These are phyloP conservation scores for Hyaloperonospora brassicae DNA, from an alignment of 352 stramenopile genomes.

Conservation along the genomic window DNA sequence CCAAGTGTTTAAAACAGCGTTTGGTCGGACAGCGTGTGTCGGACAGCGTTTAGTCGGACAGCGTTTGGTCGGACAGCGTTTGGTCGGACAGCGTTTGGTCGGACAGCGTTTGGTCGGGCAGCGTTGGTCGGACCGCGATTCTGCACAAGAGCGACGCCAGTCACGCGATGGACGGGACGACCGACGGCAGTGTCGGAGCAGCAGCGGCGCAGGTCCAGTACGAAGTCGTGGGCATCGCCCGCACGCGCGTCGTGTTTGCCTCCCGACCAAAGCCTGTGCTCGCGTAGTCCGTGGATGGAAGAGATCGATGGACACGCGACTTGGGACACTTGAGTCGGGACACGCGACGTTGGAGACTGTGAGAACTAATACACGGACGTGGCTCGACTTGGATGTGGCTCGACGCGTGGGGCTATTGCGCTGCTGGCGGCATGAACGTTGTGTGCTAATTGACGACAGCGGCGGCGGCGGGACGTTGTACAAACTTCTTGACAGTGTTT, in stretches of 20 bases:
- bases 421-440: not conserved
- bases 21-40: no score
- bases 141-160: slow-evolving; percentile 38
- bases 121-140: slow-evolving; percentile 27
- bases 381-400: not conserved
- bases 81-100: no score
- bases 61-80: no score
- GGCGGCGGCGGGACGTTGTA: slow-evolving; percentile 2
- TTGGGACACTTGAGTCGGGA: not conserved
- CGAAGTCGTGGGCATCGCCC: slow-evolving; percentile 74
- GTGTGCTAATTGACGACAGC: slow-evolving; percentile 1
- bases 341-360: not conserved
- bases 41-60: no score
- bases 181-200: slow-evolving; percentile 2
- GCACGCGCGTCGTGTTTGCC: slow-evolving; percentile 67
- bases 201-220: slow-evolving; percentile 27
- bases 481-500: slow-evolving; percentile 16
- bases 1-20: no score
- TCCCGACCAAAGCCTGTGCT: slow-evolving; percentile 72
- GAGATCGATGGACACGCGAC: not conserved
- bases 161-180: slow-evolving; percentile 1
- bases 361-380: not conserved
- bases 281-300: slow-evolving; percentile 8
- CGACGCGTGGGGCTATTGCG: not conserved
- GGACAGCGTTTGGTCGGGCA: no score